Base-by-base conservation (phyloP, 805 yeast genomes). In the Hanseniaspora lindneri region DNA sequence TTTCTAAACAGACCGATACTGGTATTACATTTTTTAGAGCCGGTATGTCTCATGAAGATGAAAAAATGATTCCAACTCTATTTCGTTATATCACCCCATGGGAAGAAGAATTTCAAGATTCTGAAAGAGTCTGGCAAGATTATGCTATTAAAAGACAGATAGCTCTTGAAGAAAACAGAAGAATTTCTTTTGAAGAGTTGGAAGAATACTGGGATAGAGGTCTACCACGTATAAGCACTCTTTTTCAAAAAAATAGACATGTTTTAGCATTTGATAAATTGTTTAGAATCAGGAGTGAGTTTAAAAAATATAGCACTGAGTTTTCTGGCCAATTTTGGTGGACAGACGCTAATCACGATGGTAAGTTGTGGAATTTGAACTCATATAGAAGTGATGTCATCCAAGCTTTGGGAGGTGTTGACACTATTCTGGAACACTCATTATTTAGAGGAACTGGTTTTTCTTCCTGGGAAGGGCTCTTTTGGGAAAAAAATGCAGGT, bases 401-500 rank as follows among this genome's bases (percentile, higher is more conserved):
- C 39, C 96, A 92, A 64, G 95, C 97, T 0, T 71, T 92, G 3
- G 99, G 99, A 41, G 99, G 99, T 44, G 83, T 92, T 51, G 96
- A 89, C 58, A 86, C 97, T 0, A 92, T 92, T 60, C 64, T 92
- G 52, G 97, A 89, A 58, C 99, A 92, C 58, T 87, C 97, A 0
- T 65, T 92, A 40, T 92, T 92, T 69, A 86, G 83, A 60, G 99
- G 94, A 11, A 92, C 99, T 1, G 99, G 98, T 0, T 92, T 92
- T 60, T 94, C 83, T 56, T 83, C 94, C 8, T 92, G 98, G 98
- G 99, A 92, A 67, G 97, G 98, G 4, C 68, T 92, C 23, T 92
- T 92, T 64, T 92, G 99, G 99, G 98, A 92, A 60, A 88, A 88
- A 61, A 94, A 94, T 0, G 80, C 95, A 24, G 98, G 98, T 0